Conservation (phyloP, 1,139 yeast genomes). For the Yamadazyma diddensiae region DNA sequence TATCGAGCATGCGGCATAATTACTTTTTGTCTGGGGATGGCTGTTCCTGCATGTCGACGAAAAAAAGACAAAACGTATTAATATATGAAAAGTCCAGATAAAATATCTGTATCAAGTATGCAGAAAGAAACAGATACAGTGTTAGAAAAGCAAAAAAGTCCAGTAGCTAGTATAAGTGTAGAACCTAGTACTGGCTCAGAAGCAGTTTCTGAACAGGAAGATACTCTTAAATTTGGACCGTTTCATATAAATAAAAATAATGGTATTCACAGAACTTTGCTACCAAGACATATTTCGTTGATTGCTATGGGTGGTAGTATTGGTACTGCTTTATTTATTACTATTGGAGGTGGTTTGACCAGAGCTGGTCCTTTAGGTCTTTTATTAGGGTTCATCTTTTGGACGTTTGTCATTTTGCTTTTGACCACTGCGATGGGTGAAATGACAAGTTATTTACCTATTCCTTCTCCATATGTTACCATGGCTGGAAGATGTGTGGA, state of each 20-base stretch:
- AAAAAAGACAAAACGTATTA: too few species aligned
- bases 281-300: constrained; percentile 67
- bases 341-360: constrained; percentile 44
- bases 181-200: too few species aligned
- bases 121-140: too few species aligned
- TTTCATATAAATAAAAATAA: constrained; percentile 6
- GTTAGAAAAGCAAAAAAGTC: too few species aligned
- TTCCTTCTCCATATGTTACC: constrained; percentile 56
- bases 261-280: constrained; percentile 42
- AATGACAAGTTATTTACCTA: constrained; percentile 76
- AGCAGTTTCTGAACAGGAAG: too few species aligned
- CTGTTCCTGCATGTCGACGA: too few species aligned
- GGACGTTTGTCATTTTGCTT: constrained; percentile 51
- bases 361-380: constrained; percentile 48
- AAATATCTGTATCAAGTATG: too few species aligned
- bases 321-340: constrained; percentile 53
- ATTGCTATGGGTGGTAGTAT: constrained; percentile 85
- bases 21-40: too few species aligned
- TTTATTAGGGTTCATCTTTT: constrained; percentile 35
- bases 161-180: too few species aligned
- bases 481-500: constrained; percentile 55
- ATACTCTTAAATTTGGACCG: constrained; percentile 4
- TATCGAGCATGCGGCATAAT: too few species aligned
- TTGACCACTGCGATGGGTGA: constrained; percentile 74
- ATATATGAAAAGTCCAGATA: too few species aligned